Evolutionary conservation across 2,329 filamentous ascomycete genomes (phyloP), one percentile per base, ranked within the genome.

Genomic region (Tolypocladium ophioglossoides): DNA sequence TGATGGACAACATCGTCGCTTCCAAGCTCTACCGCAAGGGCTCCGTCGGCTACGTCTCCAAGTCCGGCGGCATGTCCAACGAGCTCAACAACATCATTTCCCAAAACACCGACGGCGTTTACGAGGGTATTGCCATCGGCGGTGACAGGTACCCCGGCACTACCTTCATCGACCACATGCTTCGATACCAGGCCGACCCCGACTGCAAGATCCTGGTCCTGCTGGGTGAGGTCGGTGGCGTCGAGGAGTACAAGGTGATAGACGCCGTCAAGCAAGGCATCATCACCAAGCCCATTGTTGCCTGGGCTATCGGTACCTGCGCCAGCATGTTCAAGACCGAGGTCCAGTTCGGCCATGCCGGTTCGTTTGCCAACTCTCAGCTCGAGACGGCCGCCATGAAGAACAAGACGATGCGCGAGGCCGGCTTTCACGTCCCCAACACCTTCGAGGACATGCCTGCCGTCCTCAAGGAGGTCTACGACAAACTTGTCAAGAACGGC

Each of bases 1-100:
- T 99, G 94, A 99, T 99, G 94, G 94, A 99, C 84, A 99, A 99
- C 84, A 99, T 99, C 68, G 94, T 99, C 61, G 91, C 94, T 65
- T 97, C 94, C 73, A 99, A 99, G 86, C 89, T 99, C 58, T 99
- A 99, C 86, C 92, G 94, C 76, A 94, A 94, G 78, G 94, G 94
- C 66, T 97, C 94, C 65, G 91, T 99, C 63, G 94, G 90, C 66
- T 99, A 99, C 76, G 94, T 99, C 75, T 97, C 92, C 82, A 99
- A 99, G 83, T 99, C 94, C 56, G 94, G 94, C 71, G 94, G 94
- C 78, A 99, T 99, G 94, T 97, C 94, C 75, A 99, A 99, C 83
- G 94, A 99, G 81, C 79, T 99, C 69, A 99, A 99, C 87, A 99
- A 99, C 85, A 97, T 99, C 74, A 88, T 99, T 68, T 83, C 91